Percentiles rank a stretch among this genome's conserved stretches.
Evolutionary conservation across 257 asterid genomes (phyloP).

Genomic region (Scutellaria minor): DNA sequence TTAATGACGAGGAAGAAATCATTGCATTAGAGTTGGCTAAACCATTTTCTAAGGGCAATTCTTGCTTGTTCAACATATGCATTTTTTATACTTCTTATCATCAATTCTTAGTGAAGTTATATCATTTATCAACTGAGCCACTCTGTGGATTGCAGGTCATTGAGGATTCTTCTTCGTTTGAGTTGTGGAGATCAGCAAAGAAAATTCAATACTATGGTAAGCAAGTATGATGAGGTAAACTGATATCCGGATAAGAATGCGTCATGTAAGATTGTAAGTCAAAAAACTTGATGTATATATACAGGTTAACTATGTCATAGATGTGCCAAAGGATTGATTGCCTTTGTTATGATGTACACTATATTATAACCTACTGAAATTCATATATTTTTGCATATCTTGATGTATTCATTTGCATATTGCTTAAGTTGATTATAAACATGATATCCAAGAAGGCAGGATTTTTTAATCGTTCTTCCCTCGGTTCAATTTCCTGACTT

Average conservation of each 20-base stretch:
- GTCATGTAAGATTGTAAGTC: background rate
- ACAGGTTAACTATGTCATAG: background rate
- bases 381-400: background rate
- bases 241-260: conserved; percentile 3
- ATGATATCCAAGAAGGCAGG: background rate
- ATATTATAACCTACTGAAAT: no score
- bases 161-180: conserved; percentile 10
- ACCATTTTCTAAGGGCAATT: background rate
- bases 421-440: background rate
- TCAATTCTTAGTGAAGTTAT: background rate
- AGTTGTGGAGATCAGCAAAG: conserved; percentile 17
- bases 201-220: background rate
- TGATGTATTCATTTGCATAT: conserved; percentile 16
- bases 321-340: background rate
- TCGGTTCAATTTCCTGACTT: no score
- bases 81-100: background rate
- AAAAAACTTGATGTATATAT: conserved; percentile 23
- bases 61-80: background rate
- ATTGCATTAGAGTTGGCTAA: background rate
- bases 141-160: conserved; percentile 31
- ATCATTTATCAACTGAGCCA: background rate
- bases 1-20: background rate
- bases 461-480: no score
- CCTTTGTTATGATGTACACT: no score
- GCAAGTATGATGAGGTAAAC: background rate